Evolutionary conservation across 2,329 filamentous ascomycete species (phyloP).

Genomic region (Elsinoe necatrix): DNA sequence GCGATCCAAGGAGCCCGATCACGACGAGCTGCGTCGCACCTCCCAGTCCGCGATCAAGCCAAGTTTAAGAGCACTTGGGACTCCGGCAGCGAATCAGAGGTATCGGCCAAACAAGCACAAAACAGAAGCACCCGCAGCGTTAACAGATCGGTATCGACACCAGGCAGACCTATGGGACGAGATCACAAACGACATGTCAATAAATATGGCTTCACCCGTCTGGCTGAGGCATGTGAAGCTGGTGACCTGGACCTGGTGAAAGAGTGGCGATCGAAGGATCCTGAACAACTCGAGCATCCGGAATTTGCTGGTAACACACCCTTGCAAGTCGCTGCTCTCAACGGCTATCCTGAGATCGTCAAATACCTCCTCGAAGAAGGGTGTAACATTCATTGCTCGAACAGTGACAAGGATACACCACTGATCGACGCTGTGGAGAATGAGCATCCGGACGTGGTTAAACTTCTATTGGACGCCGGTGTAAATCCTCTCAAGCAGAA

Average conservation of each 20-base stretch:
- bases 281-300: conserved; percentile 77
- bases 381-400: conserved; percentile 73
- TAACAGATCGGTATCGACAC: conserved; percentile 45
- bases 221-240: conserved; percentile 82
- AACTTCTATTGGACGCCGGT: conserved; percentile 71
- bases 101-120: conserved; percentile 52
- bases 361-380: conserved; percentile 75
- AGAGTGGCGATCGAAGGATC: conserved; percentile 64
- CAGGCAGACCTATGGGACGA: conserved; percentile 46
- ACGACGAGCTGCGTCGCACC: conserved; percentile 45
- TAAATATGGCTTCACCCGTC: conserved; percentile 79
- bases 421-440: conserved; percentile 96
- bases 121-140: conserved; percentile 46
- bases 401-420: conserved; percentile 73
- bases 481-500: conserved; percentile 70
- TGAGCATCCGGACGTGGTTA: conserved; percentile 80
- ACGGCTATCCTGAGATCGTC: conserved; percentile 80
- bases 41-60: conserved; percentile 27
- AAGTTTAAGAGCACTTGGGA: conserved; percentile 42
- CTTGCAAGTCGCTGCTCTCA: conserved; percentile 82
- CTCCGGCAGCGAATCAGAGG: conserved; percentile 46
- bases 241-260: conserved; percentile 75
- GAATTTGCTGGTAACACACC: conserved; percentile 97
- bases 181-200: conserved; percentile 75
- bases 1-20: conserved; percentile 19